These are phyloP conservation scores for Aspergillus ibericus DNA, from an alignment of 2,329 filamentous ascomycete genomes.

Conservation along the genomic window DNA sequence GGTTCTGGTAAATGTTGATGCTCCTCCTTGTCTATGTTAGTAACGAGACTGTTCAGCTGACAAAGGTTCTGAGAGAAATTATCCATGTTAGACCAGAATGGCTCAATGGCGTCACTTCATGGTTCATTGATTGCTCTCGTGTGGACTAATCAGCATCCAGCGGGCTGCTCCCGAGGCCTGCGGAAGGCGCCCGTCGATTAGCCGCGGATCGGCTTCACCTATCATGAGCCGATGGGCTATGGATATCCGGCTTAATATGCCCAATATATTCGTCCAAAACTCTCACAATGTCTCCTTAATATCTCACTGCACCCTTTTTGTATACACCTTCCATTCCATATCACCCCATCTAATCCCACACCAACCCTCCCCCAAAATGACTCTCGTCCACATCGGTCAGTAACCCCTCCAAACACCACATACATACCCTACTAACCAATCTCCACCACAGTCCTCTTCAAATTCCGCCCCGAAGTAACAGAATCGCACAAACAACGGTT, in stretches of 20 bases:
- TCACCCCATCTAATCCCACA: neutral
- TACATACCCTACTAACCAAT: neutral
- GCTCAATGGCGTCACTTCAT: too few species aligned
- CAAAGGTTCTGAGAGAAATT: too few species aligned
- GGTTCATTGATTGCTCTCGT: neutral
- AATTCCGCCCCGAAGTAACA: slow-evolving; percentile 47
- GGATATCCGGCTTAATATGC: neutral
- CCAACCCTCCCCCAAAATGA: slow-evolving; percentile 17
- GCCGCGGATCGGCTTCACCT: neutral
- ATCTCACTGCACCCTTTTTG: neutral
- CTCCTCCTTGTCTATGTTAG: too few species aligned
- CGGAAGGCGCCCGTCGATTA: neutral
- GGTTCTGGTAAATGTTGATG: neutral
- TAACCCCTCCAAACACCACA: neutral
- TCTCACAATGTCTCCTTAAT: neutral
- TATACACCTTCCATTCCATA: neutral
- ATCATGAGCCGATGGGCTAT: neutral
- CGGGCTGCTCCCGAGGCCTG: neutral
- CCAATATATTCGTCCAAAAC: neutral
- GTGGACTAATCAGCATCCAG: neutral
- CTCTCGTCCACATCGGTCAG: slow-evolving; percentile 28
- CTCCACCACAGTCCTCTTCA: slow-evolving; percentile 50
- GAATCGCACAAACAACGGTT: slow-evolving; percentile 48
- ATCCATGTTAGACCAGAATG: too few species aligned
- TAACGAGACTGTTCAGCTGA: too few species aligned